A percentile compares a stretch with the other conserved stretches of the same genome.
Conservation (phyloP, 371 early-diverging fungal species). For the Circinella umbellata region DNA sequence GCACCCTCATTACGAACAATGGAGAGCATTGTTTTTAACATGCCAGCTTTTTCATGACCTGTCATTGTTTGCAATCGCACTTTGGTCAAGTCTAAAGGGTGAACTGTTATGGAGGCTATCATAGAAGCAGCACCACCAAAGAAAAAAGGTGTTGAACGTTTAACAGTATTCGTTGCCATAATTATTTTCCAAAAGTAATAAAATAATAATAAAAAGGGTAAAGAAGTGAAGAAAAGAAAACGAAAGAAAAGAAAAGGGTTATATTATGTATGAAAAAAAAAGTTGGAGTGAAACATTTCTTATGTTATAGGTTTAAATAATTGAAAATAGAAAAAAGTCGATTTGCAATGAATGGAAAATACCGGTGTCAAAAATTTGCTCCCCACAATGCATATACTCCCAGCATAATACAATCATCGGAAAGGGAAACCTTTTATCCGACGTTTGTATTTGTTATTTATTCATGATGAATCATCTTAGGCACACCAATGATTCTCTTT, state of each 20-base stretch:
- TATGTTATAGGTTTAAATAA: too few relatives aligned
- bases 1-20: constrained; percentile 42
- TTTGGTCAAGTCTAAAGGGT: constrained; percentile 88
- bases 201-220: neutral
- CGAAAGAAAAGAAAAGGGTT: neutral
- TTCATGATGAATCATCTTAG: too few relatives aligned
- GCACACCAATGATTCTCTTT: too few relatives aligned
- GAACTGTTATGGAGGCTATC: constrained; percentile 70
- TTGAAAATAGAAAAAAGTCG: too few relatives aligned
- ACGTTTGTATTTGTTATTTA: too few relatives aligned
- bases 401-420: too few relatives aligned
- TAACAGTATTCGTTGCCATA: constrained; percentile 1
- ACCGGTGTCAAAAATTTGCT: too few relatives aligned
- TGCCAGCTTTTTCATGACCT: constrained; percentile 30
- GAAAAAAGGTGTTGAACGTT: constrained; percentile 47
- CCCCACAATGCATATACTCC: too few relatives aligned
- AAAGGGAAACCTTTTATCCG: too few relatives aligned
- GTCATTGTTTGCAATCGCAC: constrained; percentile 78
- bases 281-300: too few relatives aligned
- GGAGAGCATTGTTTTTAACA: constrained; percentile 46
- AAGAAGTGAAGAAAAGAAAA: neutral
- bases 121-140: constrained; percentile 68
- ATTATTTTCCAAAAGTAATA: neutral
- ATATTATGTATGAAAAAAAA: too few relatives aligned
- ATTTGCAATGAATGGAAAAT: too few relatives aligned